A percentile compares a stretch with the other conserved stretches of the same genome.
Conservation (phyloP, 176 grass and related monocot species). For the Cocos nucifera region DNA sequence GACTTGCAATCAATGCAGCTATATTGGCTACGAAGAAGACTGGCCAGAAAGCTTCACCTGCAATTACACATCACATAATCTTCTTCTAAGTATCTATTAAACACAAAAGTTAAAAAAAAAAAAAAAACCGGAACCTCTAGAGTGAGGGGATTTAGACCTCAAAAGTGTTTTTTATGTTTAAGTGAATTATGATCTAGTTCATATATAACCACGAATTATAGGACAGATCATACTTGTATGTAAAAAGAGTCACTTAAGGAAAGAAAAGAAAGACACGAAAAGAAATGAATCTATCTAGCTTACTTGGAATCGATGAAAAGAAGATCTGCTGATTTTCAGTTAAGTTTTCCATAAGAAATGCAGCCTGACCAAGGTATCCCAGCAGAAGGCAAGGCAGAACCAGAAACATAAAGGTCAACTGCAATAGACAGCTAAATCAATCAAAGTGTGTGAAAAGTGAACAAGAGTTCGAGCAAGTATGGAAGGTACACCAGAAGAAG, state of each 20-base stretch:
- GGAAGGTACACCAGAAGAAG: slow-evolving; percentile 12
- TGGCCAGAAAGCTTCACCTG: slow-evolving; percentile 77
- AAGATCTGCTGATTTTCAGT: slow-evolving; percentile 78
- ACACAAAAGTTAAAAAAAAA: slow-evolving; percentile 1
- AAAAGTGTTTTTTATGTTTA: too few relatives aligned
- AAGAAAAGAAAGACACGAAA: neutral
- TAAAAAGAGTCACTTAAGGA: too few relatives aligned
- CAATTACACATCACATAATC: slow-evolving; percentile 27
- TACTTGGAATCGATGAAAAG: slow-evolving; percentile 98
- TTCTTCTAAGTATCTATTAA: slow-evolving; percentile 11
- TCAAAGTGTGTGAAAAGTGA: slow-evolving; percentile 12
- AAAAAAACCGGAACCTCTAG: neutral
- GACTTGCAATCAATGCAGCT: slow-evolving; percentile 91
- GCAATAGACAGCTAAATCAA: slow-evolving; percentile 29
- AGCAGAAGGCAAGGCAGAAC: slow-evolving; percentile 94
- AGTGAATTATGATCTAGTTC: neutral
- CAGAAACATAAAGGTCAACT: slow-evolving; percentile 90
- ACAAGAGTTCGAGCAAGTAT: slow-evolving; percentile 25
- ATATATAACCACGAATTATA: neutral
- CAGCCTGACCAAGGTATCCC: slow-evolving; percentile 94
- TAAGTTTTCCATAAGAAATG: slow-evolving; percentile 93
- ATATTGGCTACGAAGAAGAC: slow-evolving; percentile 68
- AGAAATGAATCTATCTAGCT: slow-evolving; percentile 22
- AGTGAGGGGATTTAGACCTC: too few relatives aligned
- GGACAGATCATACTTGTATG: too few relatives aligned